phyloP scores from a whole-genome alignment of 345 rosid genomes.

The Garcia nutans region DNA sequence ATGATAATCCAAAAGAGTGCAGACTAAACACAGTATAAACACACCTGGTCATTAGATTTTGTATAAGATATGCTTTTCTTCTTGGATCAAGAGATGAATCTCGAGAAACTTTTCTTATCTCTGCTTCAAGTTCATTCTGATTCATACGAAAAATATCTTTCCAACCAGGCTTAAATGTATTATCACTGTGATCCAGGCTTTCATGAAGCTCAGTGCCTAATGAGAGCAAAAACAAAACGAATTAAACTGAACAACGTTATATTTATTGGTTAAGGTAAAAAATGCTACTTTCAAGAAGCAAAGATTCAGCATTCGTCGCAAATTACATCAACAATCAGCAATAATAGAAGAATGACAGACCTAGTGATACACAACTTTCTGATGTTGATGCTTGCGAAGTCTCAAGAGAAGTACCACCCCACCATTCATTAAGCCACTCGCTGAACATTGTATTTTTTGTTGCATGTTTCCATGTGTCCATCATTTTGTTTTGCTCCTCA shows the following conservation, averaged over 20 bases:
- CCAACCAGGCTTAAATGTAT: conserved; percentile 64
- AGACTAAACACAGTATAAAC: conserved; percentile 8
- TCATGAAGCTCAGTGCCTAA: conserved; percentile 43
- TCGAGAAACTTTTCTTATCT: conserved; percentile 65
- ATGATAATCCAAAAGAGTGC: conserved; percentile 2
- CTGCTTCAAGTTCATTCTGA: conserved; percentile 67
- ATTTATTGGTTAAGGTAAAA: conserved; percentile 7
- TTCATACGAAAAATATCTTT: conserved; percentile 69
- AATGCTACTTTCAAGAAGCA: conserved; percentile 13
- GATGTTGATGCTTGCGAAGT: conserved; percentile 35
- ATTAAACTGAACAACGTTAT: conserved; percentile 11
- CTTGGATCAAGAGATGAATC: conserved; percentile 82
- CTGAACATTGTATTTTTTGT: conserved; percentile 63
- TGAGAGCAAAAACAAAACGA: neutral
- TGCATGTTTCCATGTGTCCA: conserved; percentile 68
- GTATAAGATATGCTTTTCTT: conserved; percentile 65
- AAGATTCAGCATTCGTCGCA: neutral
- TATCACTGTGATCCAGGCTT: conserved; percentile 46
- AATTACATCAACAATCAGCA: conserved; percentile 9
- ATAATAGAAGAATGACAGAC: conserved; percentile 26
- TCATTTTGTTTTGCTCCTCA: conserved; percentile 62
- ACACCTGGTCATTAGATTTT: conserved; percentile 78
- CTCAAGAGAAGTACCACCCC: conserved; percentile 42
- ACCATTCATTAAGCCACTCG: conserved; percentile 68
- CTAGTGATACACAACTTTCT: conserved; percentile 46